Evolutionary conservation across 306 rosid species (phyloP).

Genomic region (Delonix regia): DNA sequence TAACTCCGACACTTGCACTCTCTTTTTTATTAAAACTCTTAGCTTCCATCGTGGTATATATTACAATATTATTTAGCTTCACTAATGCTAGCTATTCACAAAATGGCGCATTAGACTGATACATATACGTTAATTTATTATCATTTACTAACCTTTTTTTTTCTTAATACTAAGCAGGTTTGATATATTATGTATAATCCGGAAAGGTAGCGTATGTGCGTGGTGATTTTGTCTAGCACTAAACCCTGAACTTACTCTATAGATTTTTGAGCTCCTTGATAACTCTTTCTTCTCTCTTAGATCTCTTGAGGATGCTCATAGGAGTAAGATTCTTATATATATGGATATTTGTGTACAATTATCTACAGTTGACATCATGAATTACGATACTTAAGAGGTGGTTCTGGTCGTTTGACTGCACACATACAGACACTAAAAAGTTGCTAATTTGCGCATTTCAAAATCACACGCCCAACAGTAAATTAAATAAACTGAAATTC

Average conservation of each 20-base stretch:
- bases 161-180: neutral
- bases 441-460: slow-evolving; percentile 15
- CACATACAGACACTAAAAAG: neutral
- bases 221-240: slow-evolving; percentile 22
- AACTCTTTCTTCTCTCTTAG: neutral
- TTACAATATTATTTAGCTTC: neutral
- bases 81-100: neutral
- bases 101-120: neutral
- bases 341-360: slow-evolving; percentile 31
- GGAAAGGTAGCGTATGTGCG: neutral
- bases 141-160: no score
- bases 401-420: slow-evolving; percentile 41
- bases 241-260: neutral
- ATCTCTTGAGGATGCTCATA: neutral
- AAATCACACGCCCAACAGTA: slow-evolving; percentile 41
- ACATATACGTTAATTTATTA: no score
- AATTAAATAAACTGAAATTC: neutral
- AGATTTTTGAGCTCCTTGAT: neutral
- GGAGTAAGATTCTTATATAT: slow-evolving; percentile 18
- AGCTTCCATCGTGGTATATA: neutral
- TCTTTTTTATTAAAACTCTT: neutral
- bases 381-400: slow-evolving; percentile 29
- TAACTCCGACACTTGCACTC: slow-evolving; percentile 23
- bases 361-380: slow-evolving; percentile 39
- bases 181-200: neutral